Evolutionary conservation across 148 eudicot genomes (phyloP).

Genomic region (Spergularia marina): DNA sequence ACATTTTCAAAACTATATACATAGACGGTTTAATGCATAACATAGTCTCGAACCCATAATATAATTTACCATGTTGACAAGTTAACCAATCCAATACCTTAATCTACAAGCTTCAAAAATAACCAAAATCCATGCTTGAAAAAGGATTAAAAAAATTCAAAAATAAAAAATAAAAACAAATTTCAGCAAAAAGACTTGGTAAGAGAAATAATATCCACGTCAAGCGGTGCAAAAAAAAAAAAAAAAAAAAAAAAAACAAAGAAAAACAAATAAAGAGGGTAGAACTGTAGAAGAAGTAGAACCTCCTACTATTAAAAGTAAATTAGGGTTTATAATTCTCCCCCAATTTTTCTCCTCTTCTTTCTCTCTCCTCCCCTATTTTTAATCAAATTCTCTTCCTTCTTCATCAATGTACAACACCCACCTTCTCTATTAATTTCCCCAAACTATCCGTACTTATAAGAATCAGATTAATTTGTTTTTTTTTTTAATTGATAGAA

Average conservation of each 20-base stretch:
- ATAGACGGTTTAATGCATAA: too few relatives aligned
- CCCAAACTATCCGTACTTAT: background rate
- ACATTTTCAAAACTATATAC: too few relatives aligned
- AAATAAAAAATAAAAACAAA: background rate
- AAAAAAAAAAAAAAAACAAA: too few relatives aligned
- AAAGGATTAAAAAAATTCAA: too few relatives aligned
- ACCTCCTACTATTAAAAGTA: constrained; percentile 11
- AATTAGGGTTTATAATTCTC: constrained; percentile 20
- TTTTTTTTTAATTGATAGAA: background rate
- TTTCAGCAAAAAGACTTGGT: background rate
- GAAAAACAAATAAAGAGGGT: background rate
- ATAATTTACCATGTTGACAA: too few relatives aligned
- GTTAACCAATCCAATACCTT: too few relatives aligned
- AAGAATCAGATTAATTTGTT: background rate
- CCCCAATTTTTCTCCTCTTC: background rate
- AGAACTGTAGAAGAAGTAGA: too few relatives aligned
- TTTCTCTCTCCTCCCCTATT: background rate
- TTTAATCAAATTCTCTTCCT: background rate
- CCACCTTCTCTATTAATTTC: background rate
- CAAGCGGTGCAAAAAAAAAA: constrained; percentile 15
- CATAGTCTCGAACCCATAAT: too few relatives aligned
- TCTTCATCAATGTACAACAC: background rate
- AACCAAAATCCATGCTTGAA: too few relatives aligned
- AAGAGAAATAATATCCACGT: constrained; percentile 16
- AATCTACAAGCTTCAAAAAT: too few relatives aligned